Evolutionary conservation across 1,284 basidiomycete species (phyloP), one percentile per base, ranked within the genome.

Genomic region (Rhodotorula sp.): DNA sequence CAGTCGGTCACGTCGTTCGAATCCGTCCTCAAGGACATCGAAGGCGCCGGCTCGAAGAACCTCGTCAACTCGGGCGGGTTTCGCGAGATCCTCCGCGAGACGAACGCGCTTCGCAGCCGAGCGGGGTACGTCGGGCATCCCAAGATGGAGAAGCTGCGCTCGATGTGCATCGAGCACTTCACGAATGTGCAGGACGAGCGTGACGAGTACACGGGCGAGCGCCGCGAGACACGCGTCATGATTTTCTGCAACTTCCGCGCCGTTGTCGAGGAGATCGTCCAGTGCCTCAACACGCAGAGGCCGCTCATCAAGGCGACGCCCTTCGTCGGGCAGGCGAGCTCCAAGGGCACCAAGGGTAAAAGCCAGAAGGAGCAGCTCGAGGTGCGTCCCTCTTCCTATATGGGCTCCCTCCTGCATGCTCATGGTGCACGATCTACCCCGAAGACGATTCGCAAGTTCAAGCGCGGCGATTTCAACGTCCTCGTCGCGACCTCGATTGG

Each of bases 401-500:
- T 6, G 19, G 61, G 13, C 21, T 22, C 22, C n/a, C 37, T 51
- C 21, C 29, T 7, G 1, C 22, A 12, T 7, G 13, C 48, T 48
- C 21, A 48, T 21, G 4, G 15, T 29, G 17, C 53, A 15, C 21
- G 77, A 21, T 13, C 21, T 2, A 19, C 19, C 27, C 21, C 3
- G 37, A 70, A 94, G 89, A 85, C 91, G 48, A 92, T 99, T 77
- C 83, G 88, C 67, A 87, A 89, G 71, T 99, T 99, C 85, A 95
- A 95, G 81, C 83, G 84, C 5, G 94, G 93, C 44, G 89, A 89
- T 69, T 93, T 88, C 82, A 98, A 99, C 78, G 89, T 98, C 44
- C 84, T 99, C 9, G 96, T 99, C 3, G 91, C 96, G 1, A 99
- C 97, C 0, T 97, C 91, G 6, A 94, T 99, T 70, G 97, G 97